Evolutionary conservation across 139 green algal genomes (phyloP).

Genomic region (Chlorella sp.): DNA sequence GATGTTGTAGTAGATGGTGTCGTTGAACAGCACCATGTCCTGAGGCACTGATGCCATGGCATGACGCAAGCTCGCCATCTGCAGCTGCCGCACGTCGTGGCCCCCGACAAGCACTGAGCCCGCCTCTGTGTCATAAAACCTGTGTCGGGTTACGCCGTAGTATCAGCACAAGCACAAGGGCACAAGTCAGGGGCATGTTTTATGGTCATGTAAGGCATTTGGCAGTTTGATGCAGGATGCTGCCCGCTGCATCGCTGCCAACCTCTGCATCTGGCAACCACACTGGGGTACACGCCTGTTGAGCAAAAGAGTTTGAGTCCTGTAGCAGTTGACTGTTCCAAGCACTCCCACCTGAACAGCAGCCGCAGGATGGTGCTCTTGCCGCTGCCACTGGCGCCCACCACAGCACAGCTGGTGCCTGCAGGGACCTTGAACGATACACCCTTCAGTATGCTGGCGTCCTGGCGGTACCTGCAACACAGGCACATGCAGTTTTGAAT

Average conservation of each 20-base stretch:
- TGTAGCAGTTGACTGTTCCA: no score
- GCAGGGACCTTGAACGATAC: conserved; percentile 62
- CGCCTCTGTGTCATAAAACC: no score
- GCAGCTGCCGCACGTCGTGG: conserved; percentile 51
- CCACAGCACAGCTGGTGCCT: conserved; percentile 81
- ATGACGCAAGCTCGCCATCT: conserved; percentile 41
- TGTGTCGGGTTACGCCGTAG: no score
- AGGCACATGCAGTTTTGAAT: no score
- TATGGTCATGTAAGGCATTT: no score
- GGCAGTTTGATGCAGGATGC: conserved; percentile 9
- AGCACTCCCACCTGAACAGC: no score
- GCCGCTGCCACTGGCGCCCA: conserved; percentile 82
- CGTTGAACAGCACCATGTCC: conserved; percentile 96
- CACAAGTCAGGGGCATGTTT: no score
- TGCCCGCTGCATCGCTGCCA: no score
- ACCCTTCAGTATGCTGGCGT: conserved; percentile 52
- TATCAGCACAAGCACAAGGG: no score
- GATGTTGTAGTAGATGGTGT: conserved; percentile 92
- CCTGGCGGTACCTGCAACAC: conserved; percentile 61
- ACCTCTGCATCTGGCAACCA: no score
- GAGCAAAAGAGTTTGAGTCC: no score
- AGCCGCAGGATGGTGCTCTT: conserved; percentile 63
- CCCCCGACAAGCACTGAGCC: conserved; percentile 62
- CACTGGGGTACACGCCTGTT: no score
- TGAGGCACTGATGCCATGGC: conserved; percentile 57